These are phyloP conservation scores for Fusarium denticulatum DNA, from an alignment of 2,329 filamentous ascomycete species.

Conservation along the genomic window DNA sequence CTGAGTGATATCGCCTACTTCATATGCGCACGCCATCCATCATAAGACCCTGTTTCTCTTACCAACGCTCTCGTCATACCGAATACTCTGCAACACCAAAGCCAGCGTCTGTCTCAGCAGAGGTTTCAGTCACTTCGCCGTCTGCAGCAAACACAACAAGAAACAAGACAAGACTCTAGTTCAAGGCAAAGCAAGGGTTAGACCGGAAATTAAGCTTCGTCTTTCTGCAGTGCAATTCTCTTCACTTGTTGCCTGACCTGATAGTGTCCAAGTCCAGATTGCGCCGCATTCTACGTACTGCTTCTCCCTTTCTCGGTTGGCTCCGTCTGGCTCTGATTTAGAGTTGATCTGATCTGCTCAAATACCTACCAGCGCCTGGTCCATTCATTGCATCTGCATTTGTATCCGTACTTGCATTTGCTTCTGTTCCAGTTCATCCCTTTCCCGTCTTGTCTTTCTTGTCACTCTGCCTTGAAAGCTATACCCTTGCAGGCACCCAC, in stretches of 20 bases:
- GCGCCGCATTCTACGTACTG: conserved; percentile 25
- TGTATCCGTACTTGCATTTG: neutral
- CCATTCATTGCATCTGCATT: neutral
- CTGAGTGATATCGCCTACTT: conserved; percentile 3
- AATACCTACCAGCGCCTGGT: conserved; percentile 4
- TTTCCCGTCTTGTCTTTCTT: neutral
- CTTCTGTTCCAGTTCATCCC: conserved; percentile 10
- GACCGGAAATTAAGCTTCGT: conserved; percentile 26
- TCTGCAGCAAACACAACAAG: conserved; percentile 26
- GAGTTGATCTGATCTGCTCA: conserved; percentile 22
- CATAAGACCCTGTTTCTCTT: conserved; percentile 5
- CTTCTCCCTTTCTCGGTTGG: conserved; percentile 24
- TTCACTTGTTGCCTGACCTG: neutral
- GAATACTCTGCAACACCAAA: conserved; percentile 7
- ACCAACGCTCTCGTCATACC: conserved; percentile 6
- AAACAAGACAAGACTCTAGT: conserved; percentile 1
- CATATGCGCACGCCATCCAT: neutral
- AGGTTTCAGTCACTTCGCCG: conserved; percentile 33
- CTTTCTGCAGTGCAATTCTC: conserved; percentile 10
- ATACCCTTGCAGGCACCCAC: conserved; percentile 12
- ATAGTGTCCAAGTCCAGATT: conserved; percentile 12
- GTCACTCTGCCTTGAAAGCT: conserved; percentile 5
- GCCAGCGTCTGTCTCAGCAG: conserved; percentile 26
- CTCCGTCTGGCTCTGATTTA: conserved; percentile 8
- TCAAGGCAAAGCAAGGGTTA: conserved; percentile 11